phyloP scores from a whole-genome alignment of 805 yeast genomes.

The Monosporozyma aerobia region DNA sequence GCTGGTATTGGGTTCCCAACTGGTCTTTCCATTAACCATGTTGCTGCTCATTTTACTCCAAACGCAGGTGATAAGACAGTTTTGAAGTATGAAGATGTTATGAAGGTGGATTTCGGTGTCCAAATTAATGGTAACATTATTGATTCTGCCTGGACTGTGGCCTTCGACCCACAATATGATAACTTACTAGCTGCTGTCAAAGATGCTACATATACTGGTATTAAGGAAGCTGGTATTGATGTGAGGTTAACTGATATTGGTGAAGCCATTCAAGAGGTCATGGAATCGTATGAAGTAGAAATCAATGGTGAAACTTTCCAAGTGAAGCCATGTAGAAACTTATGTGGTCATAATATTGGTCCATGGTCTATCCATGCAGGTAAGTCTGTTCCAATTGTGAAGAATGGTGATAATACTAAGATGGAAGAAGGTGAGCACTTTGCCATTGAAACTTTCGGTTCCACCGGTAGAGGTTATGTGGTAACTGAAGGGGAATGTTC shows the following conservation, averaged over 20 bases:
- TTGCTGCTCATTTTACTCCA: conserved; percentile 98
- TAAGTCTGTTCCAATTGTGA: conserved; percentile 92
- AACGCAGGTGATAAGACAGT: conserved; percentile 87
- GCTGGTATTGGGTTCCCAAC: conserved; percentile 98
- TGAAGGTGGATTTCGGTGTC: conserved; percentile 96
- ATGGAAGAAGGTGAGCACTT: conserved; percentile 98
- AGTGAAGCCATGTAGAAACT: conserved; percentile 80
- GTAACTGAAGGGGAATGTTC: conserved; percentile 84
- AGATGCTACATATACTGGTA: conserved; percentile 91
- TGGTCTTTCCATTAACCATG: conserved; percentile 86
- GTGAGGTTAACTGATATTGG: conserved; percentile 93
- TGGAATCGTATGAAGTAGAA: conserved; percentile 94
- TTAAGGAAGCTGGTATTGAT: conserved; percentile 89
- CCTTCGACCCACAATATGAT: conserved; percentile 80
- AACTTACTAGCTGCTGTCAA: conserved; percentile 72
- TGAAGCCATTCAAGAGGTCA: conserved; percentile 89
- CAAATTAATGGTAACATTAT: conserved; percentile 91
- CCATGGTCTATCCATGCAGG: conserved; percentile 87
- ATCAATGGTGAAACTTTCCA: conserved; percentile 78
- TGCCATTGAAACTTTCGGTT: conserved; percentile 97
- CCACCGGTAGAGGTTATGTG: conserved; percentile 92
- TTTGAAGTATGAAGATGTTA: conserved; percentile 76
- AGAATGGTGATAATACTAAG: conserved; percentile 86
- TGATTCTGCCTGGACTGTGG: conserved; percentile 89
- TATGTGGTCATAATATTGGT: conserved; percentile 89